Evolutionary conservation across 2,329 filamentous ascomycete species (phyloP).

Genomic region (Colletotrichum chlorophyti): DNA sequence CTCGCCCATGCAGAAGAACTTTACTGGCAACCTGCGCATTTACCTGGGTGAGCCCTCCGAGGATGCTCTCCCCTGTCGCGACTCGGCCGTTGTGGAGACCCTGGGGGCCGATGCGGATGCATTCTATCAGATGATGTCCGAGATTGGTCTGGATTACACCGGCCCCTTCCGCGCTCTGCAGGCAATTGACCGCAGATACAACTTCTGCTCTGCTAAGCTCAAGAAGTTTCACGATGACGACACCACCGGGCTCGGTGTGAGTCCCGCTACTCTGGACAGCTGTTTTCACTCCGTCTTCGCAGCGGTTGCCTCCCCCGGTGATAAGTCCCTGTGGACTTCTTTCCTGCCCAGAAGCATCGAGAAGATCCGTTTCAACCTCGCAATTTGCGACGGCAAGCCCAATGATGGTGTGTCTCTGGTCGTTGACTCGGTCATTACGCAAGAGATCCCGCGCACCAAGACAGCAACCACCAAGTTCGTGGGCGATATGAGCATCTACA

Average conservation of each 20-base stretch:
- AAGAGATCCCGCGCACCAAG: conserved; percentile 32
- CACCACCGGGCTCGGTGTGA: conserved; percentile 34
- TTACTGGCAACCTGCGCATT: conserved; percentile 31
- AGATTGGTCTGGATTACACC: conserved; percentile 31
- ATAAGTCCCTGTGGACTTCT: conserved; percentile 39
- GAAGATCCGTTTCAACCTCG: conserved; percentile 28
- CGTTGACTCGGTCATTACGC: conserved; percentile 41
- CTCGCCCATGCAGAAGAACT: conserved; percentile 28
- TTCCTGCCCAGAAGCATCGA: conserved; percentile 39
- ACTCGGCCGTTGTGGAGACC: conserved; percentile 28
- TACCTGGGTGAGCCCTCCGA: conserved; percentile 29
- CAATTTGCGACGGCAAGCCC: conserved; percentile 7
- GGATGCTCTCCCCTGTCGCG: conserved; percentile 26
- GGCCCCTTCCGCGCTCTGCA: conserved; percentile 30
- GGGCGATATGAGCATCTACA: conserved; percentile 44
- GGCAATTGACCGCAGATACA: conserved; percentile 27
- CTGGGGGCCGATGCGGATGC: conserved; percentile 30
- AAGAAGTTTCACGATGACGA: conserved; percentile 35
- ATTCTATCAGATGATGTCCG: conserved; percentile 30
- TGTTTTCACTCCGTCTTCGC: conserved; percentile 43
- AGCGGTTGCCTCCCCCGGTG: conserved; percentile 40
- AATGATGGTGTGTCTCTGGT: conserved; percentile 28
- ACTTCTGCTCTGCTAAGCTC: conserved; percentile 23
- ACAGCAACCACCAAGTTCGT: conserved; percentile 38
- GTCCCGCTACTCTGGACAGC: conserved; percentile 42